Evolutionary conservation across 352 stramenopile species (phyloP).

Genomic region (Phytophthora fragariaefolia): DNA sequence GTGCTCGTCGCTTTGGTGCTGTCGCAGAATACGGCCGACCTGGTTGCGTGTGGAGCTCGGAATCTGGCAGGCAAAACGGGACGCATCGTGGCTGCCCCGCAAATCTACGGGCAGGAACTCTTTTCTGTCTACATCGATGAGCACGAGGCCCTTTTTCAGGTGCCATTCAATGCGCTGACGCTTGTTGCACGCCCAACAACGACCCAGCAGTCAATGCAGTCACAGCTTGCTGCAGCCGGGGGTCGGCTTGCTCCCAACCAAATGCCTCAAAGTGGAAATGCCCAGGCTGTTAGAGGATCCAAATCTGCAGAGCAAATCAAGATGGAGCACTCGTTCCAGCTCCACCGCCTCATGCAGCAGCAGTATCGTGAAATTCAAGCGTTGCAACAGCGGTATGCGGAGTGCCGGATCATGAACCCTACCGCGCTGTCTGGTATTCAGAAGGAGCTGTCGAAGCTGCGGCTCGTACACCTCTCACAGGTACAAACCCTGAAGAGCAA

Average conservation of each 20-base stretch:
- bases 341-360: slow-evolving; percentile 88
- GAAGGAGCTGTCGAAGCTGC: slow-evolving; percentile 85
- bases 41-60: slow-evolving; percentile 75
- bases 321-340: slow-evolving; percentile 87
- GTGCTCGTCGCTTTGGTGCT: neutral
- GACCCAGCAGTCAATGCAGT: slow-evolving; percentile 47
- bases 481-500: slow-evolving; percentile 90
- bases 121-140: slow-evolving; percentile 88
- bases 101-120: slow-evolving; percentile 81
- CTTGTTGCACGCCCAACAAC: slow-evolving; percentile 54
- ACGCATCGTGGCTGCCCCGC: slow-evolving; percentile 73
- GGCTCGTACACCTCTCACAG: slow-evolving; percentile 84
- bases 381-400: slow-evolving; percentile 84
- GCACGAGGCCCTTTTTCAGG: slow-evolving; percentile 81
- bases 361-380: slow-evolving; percentile 90
- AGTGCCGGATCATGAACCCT: slow-evolving; percentile 75
- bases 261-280: slow-evolving; percentile 27
- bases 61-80: slow-evolving; percentile 80
- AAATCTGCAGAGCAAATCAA: slow-evolving; percentile 71
- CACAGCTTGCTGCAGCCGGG: slow-evolving; percentile 36
- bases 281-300: slow-evolving; percentile 25
- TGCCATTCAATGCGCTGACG: slow-evolving; percentile 79
- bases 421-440: slow-evolving; percentile 80
- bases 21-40: slow-evolving; percentile 67
- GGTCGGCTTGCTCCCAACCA: slow-evolving; percentile 36